Evolutionary conservation across 179 eudicot genomes (phyloP), one percentile per base, ranked within the genome.

Genomic region (Beta corolliflora): DNA sequence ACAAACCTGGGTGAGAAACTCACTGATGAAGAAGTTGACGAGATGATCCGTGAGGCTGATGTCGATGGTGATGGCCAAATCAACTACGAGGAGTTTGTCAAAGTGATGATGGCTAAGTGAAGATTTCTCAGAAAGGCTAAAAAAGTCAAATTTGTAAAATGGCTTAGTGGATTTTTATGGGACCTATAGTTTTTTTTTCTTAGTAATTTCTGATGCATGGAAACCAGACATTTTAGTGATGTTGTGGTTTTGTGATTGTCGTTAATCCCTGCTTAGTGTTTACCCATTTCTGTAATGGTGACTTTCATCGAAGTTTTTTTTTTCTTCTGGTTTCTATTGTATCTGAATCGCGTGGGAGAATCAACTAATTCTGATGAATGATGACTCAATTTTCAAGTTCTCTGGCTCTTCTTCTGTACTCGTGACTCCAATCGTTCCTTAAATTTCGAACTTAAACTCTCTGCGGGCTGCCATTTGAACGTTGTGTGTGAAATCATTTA

Each of bases 51-150:
- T 54, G 90, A 88, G 64, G 90, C 90, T 44, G 90, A 88, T 84
- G 90, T 88, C 18, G 90, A 88, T 60, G 90, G 90, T 53, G 90
- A 88, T 76, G 90, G 90, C 72, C 90, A 88, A 75, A 88, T 88
- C 82, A 85, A 88, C 83, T 88, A 88, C 54, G 88, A 88, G 65
- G 90, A 88, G 85, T 88, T 88, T 71, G 88, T 88, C 64, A 88
- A 88, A 79, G 88, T 88, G 60, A 88, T 88, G 90, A 88, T 88
- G 88, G 90, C 88, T 69, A 88, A 88, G 85, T 88, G 31, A 83
- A 63, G 77, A 53, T 25, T 55, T 55, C 77, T 74, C 13, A 9
- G 36, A 7, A 36, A 63, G 25, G 77, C 53, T 18, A 16, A 12
- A 13, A 52, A 50, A 58, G 59, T 25, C n/a, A 63, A 56, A 75